Percentiles rank a stretch among this genome's conserved stretches.
Evolutionary conservation across 345 rosid species (phyloP).

Genomic region (Sisymbrium altissimum): DNA sequence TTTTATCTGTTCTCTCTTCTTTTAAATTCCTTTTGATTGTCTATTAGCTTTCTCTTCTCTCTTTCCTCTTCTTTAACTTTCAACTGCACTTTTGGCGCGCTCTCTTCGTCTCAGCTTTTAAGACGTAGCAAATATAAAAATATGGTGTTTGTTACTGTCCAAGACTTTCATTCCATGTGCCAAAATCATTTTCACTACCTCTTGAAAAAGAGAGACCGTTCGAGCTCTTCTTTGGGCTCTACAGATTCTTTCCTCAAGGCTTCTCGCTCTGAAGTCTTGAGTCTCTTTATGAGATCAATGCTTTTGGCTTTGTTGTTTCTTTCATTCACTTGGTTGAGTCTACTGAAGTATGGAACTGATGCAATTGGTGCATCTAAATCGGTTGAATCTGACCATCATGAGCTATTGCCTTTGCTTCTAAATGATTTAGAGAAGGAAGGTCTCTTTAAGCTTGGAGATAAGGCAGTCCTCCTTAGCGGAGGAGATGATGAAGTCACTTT

Average conservation of each 20-base stretch:
- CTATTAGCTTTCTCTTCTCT: constrained; percentile 23
- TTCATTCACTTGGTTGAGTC: constrained; percentile 36
- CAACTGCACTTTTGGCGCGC: not conserved
- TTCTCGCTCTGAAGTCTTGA: constrained; percentile 38
- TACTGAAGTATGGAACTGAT: constrained; percentile 17
- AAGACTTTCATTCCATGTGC: constrained; percentile 38
- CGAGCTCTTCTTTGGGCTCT: constrained; percentile 28
- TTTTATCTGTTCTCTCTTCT: not conserved
- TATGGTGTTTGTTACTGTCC: constrained; percentile 41
- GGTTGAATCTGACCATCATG: constrained; percentile 17
- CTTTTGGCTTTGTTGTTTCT: constrained; percentile 45
- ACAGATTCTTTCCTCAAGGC: constrained; percentile 36
- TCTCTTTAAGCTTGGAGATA: constrained; percentile 40
- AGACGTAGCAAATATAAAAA: constrained; percentile 24
- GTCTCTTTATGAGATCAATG: constrained; percentile 38
- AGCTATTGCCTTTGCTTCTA: constrained; percentile 39
- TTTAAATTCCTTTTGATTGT: constrained; percentile 9
- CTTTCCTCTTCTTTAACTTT: constrained; percentile 15
- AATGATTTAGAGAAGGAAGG: constrained; percentile 60
- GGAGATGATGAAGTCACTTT: constrained; percentile 33
- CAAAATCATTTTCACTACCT: constrained; percentile 21
- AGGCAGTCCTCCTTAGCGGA: constrained; percentile 40
- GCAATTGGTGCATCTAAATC: not conserved
- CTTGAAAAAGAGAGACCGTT: constrained; percentile 20
- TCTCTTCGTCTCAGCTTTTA: constrained; percentile 17